Evolutionary conservation across 345 rosid genomes (phyloP), one percentile per base, ranked within the genome.

Genomic region (Crucihimalaya himalaica): DNA sequence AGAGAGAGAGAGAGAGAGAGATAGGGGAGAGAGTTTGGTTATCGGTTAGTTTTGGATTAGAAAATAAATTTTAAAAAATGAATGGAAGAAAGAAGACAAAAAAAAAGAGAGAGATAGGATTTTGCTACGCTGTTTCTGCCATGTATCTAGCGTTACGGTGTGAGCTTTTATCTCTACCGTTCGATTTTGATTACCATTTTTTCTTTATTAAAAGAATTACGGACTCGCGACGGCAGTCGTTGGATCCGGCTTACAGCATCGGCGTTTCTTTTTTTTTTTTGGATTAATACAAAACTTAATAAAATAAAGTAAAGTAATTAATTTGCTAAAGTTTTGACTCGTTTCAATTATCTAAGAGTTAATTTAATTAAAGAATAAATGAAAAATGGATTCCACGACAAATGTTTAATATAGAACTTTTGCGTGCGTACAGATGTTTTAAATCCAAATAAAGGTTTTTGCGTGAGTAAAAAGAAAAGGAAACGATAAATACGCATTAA

Each of bases 101-200:
- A 69, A 13, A n/a, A 61, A 0, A 16, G 15, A 19, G 18, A 53
- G 1, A 1, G 1, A 43, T 27, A 50, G 35, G 68, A 62, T 70
- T 69, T 69, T 62, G 79, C 75, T 69, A 76, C 79, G 75, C 35
- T 69, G 79, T 70, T 70, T 76, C 60, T 63, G 79, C 60, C 70
- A 63, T 76, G 70, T 75, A 76, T 76, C 39, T 69, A 76, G 79
- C 70, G 70, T 37, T 70, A 70, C 43, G 48, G 48, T 70, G 4
- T 76, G n/a, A 18, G 19, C 45, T 69, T 69, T 8, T 76, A 76
- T 76, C 56, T 76, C 28, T 2, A 59, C 78, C 78, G 72, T 74
- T 66, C 11, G 65, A 56, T 66, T 64, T 1, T 0, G 52, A 39
- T 52, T 51, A 0, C 8, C 1, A 14, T 23, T 19, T 12, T 13